Evolutionary conservation across 1,139 yeast species (phyloP).

Genomic region (Petasospora rhodanensis): DNA sequence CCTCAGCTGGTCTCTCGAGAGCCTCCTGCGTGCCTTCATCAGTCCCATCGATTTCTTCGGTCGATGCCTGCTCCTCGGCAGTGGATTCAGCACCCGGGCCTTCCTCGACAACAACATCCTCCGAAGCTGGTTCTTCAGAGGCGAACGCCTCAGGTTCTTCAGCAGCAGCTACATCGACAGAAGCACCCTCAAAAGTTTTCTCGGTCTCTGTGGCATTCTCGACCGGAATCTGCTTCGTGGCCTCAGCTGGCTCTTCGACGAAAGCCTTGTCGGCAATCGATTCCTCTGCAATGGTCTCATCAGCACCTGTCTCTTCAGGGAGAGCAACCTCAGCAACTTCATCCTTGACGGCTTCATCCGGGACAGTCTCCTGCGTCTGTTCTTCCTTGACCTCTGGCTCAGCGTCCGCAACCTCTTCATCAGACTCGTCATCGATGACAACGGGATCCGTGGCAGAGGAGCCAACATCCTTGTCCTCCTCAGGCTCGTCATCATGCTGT

Average conservation of each 20-base stretch:
- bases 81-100: no score
- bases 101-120: no score
- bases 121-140: not conserved
- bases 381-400: not conserved
- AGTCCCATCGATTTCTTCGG: no score
- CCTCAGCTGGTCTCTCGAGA: no score
- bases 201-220: not conserved
- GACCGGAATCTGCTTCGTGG: not conserved
- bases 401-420: not conserved
- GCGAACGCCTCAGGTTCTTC: constrained; percentile 1
- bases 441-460: no score
- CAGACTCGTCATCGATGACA: constrained; percentile 1
- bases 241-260: not conserved
- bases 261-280: no score
- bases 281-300: not conserved
- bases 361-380: not conserved
- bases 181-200: not conserved
- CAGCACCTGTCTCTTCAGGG: not conserved
- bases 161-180: not conserved
- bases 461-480: constrained; percentile 7
- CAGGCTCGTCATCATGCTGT: constrained; percentile 1
- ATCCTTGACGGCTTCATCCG: not conserved
- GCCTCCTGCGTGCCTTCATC: no score
- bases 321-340: not conserved
- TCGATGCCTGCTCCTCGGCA: no score